Base-by-base conservation (phyloP, 2,329 filamentous ascomycete species). In the Verticillium klebahnii region DNA sequence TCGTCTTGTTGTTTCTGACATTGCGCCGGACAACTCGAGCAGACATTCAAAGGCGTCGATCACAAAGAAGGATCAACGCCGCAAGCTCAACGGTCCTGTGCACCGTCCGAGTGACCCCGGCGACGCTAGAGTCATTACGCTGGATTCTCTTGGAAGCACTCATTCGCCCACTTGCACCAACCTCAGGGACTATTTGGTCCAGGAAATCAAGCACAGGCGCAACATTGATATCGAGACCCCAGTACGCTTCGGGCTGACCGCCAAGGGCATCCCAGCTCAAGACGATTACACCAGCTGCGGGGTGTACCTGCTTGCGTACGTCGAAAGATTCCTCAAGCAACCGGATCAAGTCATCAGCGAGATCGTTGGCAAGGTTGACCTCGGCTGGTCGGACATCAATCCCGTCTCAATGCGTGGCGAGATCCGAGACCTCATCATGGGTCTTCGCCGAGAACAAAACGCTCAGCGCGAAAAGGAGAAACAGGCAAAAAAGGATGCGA, bases 281-380 rank as follows among this genome's bases (percentile, higher is more conserved):
- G 77, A 85, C 57, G 98, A 99, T 70, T 90, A 84, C 67, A 93
- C 86, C 64, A 95, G 99, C 72, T 99, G 95, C 69, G 95, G 95
- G 9, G 78, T 97, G 0, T 99, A 90, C 68, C 78, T 98, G 3
- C 78, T 97, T 4, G 90, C 89, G 2, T 99, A 98, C 69, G 81
- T 96, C 60, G 85, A 92, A 66, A 87, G 90, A 65, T 97, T 99
- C 65, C 82, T 96, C 17, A 81, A 86, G 59, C 78, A 92, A 63
- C 94, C 94, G 0, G 86, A 91, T 65, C 73, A 71, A 0, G 95
- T 96, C 66, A 80, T 91, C 17, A 77, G 77, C 23, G 88, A 85
- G 63, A 77, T 96, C 19, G 77, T 97, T 5, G 82, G 80, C 31
- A 85, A 82, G 50, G 82, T 90, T 66, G 58, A 69, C 5, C 72